Percentiles rank a stretch among this genome's conserved stretches.
These are phyloP conservation scores for Candida methanosorbosa DNA, from an alignment of 805 yeast genomes.

Conservation along the genomic window DNA sequence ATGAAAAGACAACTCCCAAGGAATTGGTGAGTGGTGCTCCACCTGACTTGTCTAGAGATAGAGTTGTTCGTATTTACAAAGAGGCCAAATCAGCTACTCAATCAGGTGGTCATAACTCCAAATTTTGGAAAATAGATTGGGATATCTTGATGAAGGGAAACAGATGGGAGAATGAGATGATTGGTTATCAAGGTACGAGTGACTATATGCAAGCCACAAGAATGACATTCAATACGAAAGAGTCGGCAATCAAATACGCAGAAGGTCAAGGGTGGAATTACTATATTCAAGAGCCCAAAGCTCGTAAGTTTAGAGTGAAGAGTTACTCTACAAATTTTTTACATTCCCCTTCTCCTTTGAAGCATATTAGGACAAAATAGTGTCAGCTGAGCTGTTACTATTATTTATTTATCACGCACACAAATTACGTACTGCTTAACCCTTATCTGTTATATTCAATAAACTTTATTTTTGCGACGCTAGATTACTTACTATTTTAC, in stretches of 20 bases:
- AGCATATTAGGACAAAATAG: constrained; percentile 78
- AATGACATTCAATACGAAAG: constrained; percentile 65
- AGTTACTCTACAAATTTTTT: constrained; percentile 65
- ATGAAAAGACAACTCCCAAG: too few species aligned
- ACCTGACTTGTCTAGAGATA: constrained; percentile 41
- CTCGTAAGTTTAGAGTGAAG: constrained; percentile 65
- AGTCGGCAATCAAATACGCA: constrained; percentile 72
- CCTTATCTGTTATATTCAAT: too few species aligned
- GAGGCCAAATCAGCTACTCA: constrained; percentile 79
- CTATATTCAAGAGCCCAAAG: constrained; percentile 74
- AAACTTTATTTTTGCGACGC: too few species aligned
- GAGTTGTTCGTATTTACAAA: constrained; percentile 70
- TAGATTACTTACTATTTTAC: too few species aligned
- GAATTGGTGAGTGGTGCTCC: constrained; percentile 78
- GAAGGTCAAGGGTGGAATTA: constrained; percentile 81
- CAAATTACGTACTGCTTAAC: constrained; percentile 1
- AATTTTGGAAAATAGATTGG: constrained; percentile 75
- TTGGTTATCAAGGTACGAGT: constrained; percentile 74
- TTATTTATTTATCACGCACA: neutral
- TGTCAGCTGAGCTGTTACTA: too few species aligned
- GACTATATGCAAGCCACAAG: constrained; percentile 79
- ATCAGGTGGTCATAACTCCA: constrained; percentile 48
- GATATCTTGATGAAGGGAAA: constrained; percentile 68
- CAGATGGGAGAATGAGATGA: constrained; percentile 85
- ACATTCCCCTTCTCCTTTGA: constrained; percentile 63